Conservation (phyloP, 208 protist species). For the Cochliopodium minus region DNA sequence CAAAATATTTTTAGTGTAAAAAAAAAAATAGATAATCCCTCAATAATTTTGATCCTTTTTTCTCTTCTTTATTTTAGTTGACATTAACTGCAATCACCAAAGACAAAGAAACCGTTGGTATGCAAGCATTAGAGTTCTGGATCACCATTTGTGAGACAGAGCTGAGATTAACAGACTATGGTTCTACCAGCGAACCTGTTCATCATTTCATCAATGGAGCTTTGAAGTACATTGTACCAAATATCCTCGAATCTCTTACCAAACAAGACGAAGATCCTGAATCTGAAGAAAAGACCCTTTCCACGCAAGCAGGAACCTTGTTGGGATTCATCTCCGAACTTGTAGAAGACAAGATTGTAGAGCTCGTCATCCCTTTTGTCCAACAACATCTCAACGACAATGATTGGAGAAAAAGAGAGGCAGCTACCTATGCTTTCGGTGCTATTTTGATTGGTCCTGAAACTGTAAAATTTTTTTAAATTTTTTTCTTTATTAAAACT, state of each 20-base stretch:
- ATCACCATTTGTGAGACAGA: conserved; percentile 78
- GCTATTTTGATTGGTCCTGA: conserved; percentile 76
- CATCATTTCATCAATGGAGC: no score
- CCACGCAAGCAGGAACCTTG: conserved; percentile 67
- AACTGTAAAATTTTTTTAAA: conserved; percentile 47
- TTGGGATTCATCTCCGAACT: conserved; percentile 55
- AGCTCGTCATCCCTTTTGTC: conserved; percentile 73
- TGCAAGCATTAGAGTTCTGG: conserved; percentile 92
- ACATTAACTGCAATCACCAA: no score
- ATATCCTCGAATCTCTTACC: conserved; percentile 62
- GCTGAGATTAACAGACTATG: no score
- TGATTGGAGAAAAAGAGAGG: conserved; percentile 81
- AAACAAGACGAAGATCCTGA: conserved; percentile 70
- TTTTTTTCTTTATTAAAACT: no score
- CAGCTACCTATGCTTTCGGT: conserved; percentile 79
- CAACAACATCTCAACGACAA: conserved; percentile 56
- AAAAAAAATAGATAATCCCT: no score
- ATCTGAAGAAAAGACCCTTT: conserved; percentile 76
- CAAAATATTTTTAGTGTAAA: conserved; percentile 31
- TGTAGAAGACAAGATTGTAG: conserved; percentile 36
- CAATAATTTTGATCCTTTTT: no score
- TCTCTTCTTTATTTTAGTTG: no score
- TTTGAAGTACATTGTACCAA: no score
- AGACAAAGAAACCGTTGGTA: conserved; percentile 61
- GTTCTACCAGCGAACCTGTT: no score